Evolutionary conservation across 768 basidiomycete species (phyloP).

Genomic region (Mycena crocata): DNA sequence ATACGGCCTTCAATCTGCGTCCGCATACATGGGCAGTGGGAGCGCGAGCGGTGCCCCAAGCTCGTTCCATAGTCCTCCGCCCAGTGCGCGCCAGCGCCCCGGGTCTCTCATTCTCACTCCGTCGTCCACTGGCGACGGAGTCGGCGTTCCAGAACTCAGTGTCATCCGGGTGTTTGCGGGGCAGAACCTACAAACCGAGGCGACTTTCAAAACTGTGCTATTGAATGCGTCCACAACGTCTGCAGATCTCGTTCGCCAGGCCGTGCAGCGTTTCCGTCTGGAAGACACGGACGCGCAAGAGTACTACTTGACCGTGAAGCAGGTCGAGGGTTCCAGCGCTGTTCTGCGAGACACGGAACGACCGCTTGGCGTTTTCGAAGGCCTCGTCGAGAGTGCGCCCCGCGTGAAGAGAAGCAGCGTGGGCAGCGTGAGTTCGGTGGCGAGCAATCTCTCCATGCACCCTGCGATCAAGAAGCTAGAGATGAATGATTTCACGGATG

Average conservation of each 20-base stretch:
- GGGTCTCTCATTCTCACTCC: slow-evolving; percentile 82
- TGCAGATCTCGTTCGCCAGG: slow-evolving; percentile 88
- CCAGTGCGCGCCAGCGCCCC: slow-evolving; percentile 71
- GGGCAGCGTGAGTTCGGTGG: slow-evolving; percentile 93
- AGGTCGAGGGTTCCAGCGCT: slow-evolving; percentile 89
- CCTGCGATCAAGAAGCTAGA: slow-evolving; percentile 94
- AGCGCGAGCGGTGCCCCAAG: slow-evolving; percentile 43
- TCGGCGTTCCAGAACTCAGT: slow-evolving; percentile 83
- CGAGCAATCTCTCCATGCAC: slow-evolving; percentile 92
- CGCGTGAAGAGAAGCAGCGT: slow-evolving; percentile 92
- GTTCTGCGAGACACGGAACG: slow-evolving; percentile 77
- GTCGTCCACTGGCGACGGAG: slow-evolving; percentile 68
- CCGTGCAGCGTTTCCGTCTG: slow-evolving; percentile 93
- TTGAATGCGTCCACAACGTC: slow-evolving; percentile 89
- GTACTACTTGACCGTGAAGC: slow-evolving; percentile 94
- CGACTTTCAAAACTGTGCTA: slow-evolving; percentile 98
- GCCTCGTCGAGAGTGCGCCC: slow-evolving; percentile 83
- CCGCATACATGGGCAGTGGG: slow-evolving; percentile 60
- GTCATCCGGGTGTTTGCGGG: slow-evolving; percentile 98
- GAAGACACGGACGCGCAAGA: slow-evolving; percentile 61
- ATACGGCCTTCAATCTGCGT: slow-evolving; percentile 82
- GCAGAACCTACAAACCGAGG: slow-evolving; percentile 89
- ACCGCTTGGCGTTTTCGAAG: slow-evolving; percentile 92
- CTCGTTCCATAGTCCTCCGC: slow-evolving; percentile 52
- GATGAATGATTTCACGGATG: slow-evolving; percentile 98